These are phyloP conservation scores for Pythium scleroteichum DNA, from an alignment of 352 stramenopile species.

Conservation along the genomic window DNA sequence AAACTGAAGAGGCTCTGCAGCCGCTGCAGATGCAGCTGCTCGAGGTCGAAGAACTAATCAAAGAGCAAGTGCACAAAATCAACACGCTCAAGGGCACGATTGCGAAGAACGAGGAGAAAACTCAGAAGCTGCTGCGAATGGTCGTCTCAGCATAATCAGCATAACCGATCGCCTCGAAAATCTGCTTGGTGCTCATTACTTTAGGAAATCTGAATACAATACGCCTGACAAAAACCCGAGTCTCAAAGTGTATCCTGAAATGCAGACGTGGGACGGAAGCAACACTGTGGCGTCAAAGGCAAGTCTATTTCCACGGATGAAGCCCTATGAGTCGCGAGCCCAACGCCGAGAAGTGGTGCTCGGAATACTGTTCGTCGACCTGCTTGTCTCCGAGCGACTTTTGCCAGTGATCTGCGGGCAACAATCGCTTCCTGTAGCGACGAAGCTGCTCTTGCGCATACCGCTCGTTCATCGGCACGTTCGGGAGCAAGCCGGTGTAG, in stretches of 20 bases:
- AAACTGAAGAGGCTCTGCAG: conserved; percentile 80
- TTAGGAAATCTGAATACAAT: too few relatives aligned
- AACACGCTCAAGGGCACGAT: conserved; percentile 91
- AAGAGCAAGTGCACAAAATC: conserved; percentile 92
- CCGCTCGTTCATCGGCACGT: conserved; percentile 62
- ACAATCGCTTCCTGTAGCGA: conserved; percentile 58
- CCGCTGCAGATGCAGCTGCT: conserved; percentile 81
- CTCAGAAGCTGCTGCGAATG: conserved; percentile 86
- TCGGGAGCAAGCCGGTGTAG: conserved; percentile 85
- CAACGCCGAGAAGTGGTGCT: conserved; percentile 63
- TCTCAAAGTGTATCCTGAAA: too few relatives aligned
- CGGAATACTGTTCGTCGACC: conserved; percentile 62
- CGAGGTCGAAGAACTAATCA: conserved; percentile 89
- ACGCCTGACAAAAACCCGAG: too few relatives aligned
- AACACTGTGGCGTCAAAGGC: too few relatives aligned
- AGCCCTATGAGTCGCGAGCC: conserved; percentile 66
- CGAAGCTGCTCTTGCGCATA: conserved; percentile 78
- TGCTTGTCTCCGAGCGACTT: conserved; percentile 58
- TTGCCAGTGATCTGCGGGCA: conserved; percentile 79
- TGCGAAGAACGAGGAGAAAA: conserved; percentile 92
- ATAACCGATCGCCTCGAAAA: too few relatives aligned
- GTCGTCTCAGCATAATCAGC: conserved; percentile 62
- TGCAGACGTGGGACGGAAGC: too few relatives aligned
- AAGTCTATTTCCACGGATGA: conserved; percentile 48
- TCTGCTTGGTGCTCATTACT: too few relatives aligned